Percentiles rank a stretch among this genome's conserved stretches.
phyloP scores from a whole-genome alignment of 2,329 filamentous ascomycete genomes.

The Ceratocystis eucalypticola region DNA sequence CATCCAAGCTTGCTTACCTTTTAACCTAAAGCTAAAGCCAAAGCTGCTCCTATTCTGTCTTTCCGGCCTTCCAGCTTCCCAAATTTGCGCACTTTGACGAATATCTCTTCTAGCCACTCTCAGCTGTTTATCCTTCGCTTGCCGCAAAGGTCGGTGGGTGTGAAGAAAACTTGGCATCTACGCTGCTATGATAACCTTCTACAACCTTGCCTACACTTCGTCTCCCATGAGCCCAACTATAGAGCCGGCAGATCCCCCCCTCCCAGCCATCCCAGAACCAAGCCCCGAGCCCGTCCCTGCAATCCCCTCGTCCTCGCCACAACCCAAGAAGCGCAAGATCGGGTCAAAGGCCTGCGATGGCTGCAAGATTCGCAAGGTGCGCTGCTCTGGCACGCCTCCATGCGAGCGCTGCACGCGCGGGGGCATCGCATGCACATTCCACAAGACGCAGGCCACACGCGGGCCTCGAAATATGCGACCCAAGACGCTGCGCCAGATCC shows the following conservation, averaged over 20 bases:
- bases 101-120: not conserved
- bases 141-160: not conserved
- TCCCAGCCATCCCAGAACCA: not conserved
- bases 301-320: not conserved
- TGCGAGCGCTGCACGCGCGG: conserved; percentile 34
- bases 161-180: not conserved
- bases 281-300: not conserved
- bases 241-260: not conserved
- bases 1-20: not conserved
- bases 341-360: conserved; percentile 32
- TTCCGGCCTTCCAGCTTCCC: not conserved
- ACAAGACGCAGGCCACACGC: conserved; percentile 31
- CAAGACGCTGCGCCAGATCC: conserved; percentile 33
- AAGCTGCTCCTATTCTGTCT: not conserved
- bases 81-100: not conserved
- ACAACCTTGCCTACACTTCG: not conserved
- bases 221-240: not conserved
- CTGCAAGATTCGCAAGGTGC: conserved; percentile 41
- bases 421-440: conserved; percentile 38
- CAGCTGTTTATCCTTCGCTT: too few relatives aligned
- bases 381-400: conserved; percentile 35
- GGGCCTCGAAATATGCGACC: conserved; percentile 35
- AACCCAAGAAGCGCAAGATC: conserved; percentile 16
- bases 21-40: not conserved
- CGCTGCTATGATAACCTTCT: not conserved